Evolutionary conservation across 2,329 filamentous ascomycete genomes (phyloP).

Genomic region (Blastomyces percursus): DNA sequence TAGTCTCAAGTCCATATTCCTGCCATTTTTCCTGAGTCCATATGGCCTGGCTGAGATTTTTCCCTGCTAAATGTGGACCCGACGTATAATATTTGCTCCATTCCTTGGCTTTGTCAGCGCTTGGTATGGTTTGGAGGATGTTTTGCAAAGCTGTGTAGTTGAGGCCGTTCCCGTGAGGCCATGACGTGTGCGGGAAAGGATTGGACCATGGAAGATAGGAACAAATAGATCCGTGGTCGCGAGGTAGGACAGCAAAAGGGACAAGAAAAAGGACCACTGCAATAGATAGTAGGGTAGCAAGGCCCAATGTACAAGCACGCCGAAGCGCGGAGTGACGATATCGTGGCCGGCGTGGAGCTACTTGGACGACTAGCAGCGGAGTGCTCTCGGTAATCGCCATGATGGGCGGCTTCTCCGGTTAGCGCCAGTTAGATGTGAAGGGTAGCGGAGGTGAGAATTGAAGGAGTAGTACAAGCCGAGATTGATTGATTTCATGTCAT

Average conservation of each 20-base stretch:
- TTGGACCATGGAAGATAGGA: slow-evolving; percentile 32
- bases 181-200: slow-evolving; percentile 28
- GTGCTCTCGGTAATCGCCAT: slow-evolving; percentile 32
- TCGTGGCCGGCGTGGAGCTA: slow-evolving; percentile 30
- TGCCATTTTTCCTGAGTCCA: slow-evolving; percentile 68
- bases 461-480: background rate
- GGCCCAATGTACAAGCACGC: slow-evolving; percentile 31
- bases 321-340: slow-evolving; percentile 35
- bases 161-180: slow-evolving; percentile 38
- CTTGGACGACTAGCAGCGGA: slow-evolving; percentile 33
- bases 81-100: slow-evolving; percentile 71
- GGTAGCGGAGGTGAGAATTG: background rate
- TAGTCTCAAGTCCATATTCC: slow-evolving; percentile 53
- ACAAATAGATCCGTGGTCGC: slow-evolving; percentile 28
- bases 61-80: slow-evolving; percentile 64
- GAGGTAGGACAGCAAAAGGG: slow-evolving; percentile 30
- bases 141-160: slow-evolving; percentile 45
- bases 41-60: slow-evolving; percentile 63
- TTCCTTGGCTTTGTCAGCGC: slow-evolving; percentile 48
- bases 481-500: background rate
- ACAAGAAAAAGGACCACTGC: slow-evolving; percentile 33
- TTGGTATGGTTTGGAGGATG: slow-evolving; percentile 45
- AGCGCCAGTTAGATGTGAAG: background rate
- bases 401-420: slow-evolving; percentile 21
- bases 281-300: slow-evolving; percentile 30